Evolutionary conservation across 2,329 filamentous ascomycete species (phyloP), one percentile per base, ranked within the genome.

Genomic region (Phialophora chinensis): DNA sequence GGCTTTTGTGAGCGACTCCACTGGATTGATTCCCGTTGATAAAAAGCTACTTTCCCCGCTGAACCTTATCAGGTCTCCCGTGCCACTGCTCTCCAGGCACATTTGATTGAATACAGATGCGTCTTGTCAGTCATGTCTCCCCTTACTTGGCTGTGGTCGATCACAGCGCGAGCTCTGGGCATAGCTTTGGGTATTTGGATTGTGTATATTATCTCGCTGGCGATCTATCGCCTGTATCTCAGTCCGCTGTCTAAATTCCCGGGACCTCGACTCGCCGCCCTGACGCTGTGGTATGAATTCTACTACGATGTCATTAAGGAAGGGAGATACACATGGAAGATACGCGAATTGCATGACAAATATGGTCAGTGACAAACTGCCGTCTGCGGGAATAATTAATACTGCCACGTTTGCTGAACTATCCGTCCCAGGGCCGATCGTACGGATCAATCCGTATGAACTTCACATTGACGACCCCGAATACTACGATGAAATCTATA

Each of bases 401-500:
- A 59, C 23, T 23, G 11, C 2, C 11, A 35, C 10, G 33, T 3
- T 3, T 35, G n/a, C 20, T 27, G 4, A 12, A 35, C n/a, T 20
- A 20, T 35, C 6, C 4, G 27, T 57, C 38, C 27, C 35, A 59
- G 78, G 77, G 1, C 77, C 77, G 0, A 76, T 79, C 23, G 59
- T 79, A 20, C 76, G 77, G 7, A 73, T 79, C 64, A 75, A 68
- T 25, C 77, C 77, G 1, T 62, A 73, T 3, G 76, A 77, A 62
- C 65, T 79, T 11, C 76, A 78, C 54, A 73, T 78, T 66, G 71
- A 72, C n/a, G 77, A 79, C 59, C 62, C 75, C 3, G 69, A 74
- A 2, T 79, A 71, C 66, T 77, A 75, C 53, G 71, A 77, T 12
- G 73, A 74, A 17, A 71, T 79, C 14, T 79, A 79, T 58, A 71